A percentile compares a stretch with the other conserved stretches of the same genome.
Evolutionary conservation across 1,139 yeast species (phyloP).

Genomic region (Taphrina deformans): DNA sequence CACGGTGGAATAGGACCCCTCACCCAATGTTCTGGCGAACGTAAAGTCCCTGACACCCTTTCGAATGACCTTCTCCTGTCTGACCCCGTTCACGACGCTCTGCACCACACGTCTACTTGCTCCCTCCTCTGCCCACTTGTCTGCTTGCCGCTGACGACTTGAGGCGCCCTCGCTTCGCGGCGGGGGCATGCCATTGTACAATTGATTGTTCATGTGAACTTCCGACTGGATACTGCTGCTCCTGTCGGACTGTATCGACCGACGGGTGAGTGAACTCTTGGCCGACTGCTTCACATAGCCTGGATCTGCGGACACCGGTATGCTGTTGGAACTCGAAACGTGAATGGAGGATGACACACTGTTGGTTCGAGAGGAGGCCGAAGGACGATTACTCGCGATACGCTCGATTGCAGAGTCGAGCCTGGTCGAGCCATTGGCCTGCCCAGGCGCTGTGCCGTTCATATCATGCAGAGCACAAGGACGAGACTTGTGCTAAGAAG

Average conservation of each 20-base stretch:
- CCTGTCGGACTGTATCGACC: slow-evolving; percentile 12
- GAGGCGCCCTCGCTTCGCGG: background rate
- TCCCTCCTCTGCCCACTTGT: slow-evolving; percentile 50
- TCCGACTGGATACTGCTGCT: background rate
- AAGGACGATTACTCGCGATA: slow-evolving; percentile 12
- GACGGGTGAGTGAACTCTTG: background rate
- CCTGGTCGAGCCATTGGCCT: slow-evolving; percentile 13
- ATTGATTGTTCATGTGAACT: slow-evolving; percentile 1
- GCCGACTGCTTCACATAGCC: slow-evolving; percentile 1
- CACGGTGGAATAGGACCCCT: slow-evolving; percentile 91
- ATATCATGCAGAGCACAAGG: background rate
- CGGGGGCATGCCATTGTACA: slow-evolving; percentile 19
- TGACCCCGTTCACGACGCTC: slow-evolving; percentile 48
- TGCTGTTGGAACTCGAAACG: background rate
- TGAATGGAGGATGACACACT: slow-evolving; percentile 14
- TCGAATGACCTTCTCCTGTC: slow-evolving; percentile 47
- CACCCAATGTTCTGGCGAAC: slow-evolving; percentile 85
- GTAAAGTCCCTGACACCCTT: slow-evolving; percentile 76
- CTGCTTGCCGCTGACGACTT: slow-evolving; percentile 33
- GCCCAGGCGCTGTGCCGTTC: slow-evolving; percentile 8
- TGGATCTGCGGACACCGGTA: slow-evolving; percentile 8
- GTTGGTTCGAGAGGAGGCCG: slow-evolving; percentile 9
- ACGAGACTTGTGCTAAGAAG: no score
- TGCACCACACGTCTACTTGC: slow-evolving; percentile 56
- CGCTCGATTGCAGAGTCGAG: slow-evolving; percentile 18